Base-by-base conservation (phyloP, 352 stramenopile species). In the Halophytophthora batemanensis region DNA sequence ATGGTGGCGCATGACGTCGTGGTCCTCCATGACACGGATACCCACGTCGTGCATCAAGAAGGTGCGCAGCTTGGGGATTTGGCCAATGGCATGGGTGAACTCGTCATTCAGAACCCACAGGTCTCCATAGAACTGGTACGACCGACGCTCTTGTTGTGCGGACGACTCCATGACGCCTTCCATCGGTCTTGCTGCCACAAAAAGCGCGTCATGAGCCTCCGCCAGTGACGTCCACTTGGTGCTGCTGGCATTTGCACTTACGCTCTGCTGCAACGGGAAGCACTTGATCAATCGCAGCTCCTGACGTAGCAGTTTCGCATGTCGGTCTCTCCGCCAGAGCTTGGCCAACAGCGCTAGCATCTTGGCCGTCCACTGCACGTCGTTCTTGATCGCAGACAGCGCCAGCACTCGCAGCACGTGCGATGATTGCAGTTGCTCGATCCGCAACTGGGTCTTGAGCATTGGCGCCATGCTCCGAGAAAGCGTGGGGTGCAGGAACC, bases 231-330 rank as follows among this genome's bases (percentile, higher is more conserved):
- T 45, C 66, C 66, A 91, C 35, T 25, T 64, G 22, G 23, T 58
- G 15, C 2, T 52, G 15, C 45, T 38, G 12, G 36, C 41, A 15
- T 18, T 41, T 31, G 36, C 41, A 15, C 21, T 41, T 31, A 13
- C 31, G 15, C 50, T 66, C 40, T 53, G 52, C n/a, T 75, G 59
- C 18, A 91, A 42, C 1, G 74, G 79, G 38, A 93, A 90, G 36
- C 79, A 93, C 61, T 73, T 74, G 52, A 90, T 74, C n/a, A 85
- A 54, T 14, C 78, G 68, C 25, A 93, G 55, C 56, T 92, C 82
- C 40, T 90, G 68, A 3, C 77, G 49, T 15, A 86, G 37, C 23
- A 90, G 56, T 1, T 45, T 38, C 1, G 62, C 58, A 43, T 84
- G 69, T 7, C 71, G 69, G 45, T 87, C 74, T 28, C 69, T 69